Percentiles rank a stretch among this genome's conserved stretches.
These are phyloP conservation scores for Penicillium coprophilum DNA, from an alignment of 495 filamentous ascomycete genomes.

Conservation along the genomic window DNA sequence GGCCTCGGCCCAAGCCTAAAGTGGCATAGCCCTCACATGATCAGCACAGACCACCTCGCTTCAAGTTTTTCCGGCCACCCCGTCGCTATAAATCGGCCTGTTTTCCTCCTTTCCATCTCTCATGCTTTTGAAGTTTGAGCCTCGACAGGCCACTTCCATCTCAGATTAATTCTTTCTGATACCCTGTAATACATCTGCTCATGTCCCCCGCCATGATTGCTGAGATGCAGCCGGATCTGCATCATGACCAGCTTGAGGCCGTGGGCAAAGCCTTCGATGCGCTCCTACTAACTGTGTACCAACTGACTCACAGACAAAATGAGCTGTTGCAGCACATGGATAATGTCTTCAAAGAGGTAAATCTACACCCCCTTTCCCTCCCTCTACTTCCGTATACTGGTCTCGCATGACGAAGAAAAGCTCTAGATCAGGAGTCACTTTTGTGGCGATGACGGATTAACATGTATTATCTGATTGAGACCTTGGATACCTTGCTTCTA, in stretches of 20 bases:
- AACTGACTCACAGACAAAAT: conserved; percentile 45
- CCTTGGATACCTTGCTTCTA: conserved; percentile 15
- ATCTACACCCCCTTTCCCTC: conserved; percentile 17
- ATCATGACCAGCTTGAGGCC: conserved; percentile 37
- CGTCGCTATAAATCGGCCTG: conserved; percentile 23
- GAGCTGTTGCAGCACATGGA: conserved; percentile 43
- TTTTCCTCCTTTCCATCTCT: conserved; percentile 17
- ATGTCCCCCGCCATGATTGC: conserved; percentile 43
- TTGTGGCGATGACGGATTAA: conserved; percentile 51
- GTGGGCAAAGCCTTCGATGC: conserved; percentile 50
- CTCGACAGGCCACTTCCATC: conserved; percentile 16
- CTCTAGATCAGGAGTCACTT: conserved; percentile 59
- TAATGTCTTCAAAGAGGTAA: conserved; percentile 50
- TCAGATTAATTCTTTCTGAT: conserved; percentile 18
- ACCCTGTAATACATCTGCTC: conserved; percentile 26
- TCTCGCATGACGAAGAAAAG: conserved; percentile 56
- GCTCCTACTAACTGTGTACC: conserved; percentile 49
- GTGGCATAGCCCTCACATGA: conserved; percentile 29
- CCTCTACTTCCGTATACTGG: conserved; percentile 17
- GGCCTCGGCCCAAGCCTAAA: conserved; percentile 11
- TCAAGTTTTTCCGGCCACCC: conserved; percentile 33
- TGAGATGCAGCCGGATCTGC: conserved; percentile 38
- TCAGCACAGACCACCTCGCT: conserved; percentile 44
- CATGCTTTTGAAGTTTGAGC: conserved; percentile 15
- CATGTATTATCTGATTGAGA: conserved; percentile 55